These are phyloP conservation scores for Cladosporium sp. DNA, from an alignment of 2,329 filamentous ascomycete species.

Conservation along the genomic window DNA sequence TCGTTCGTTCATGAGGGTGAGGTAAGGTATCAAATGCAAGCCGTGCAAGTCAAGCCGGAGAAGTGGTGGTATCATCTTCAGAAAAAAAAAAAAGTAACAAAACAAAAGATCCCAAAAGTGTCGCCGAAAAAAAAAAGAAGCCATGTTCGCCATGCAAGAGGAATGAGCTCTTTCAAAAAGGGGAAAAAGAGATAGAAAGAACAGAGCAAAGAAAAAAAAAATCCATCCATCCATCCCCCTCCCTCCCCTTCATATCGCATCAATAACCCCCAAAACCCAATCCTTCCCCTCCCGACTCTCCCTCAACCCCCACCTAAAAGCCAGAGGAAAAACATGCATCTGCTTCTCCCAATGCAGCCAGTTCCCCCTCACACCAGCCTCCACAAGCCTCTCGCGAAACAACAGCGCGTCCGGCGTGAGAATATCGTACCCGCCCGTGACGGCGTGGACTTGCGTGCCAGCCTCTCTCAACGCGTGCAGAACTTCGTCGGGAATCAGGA, in stretches of 20 bases:
- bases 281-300: constrained; percentile 45
- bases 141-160: too few relatives aligned
- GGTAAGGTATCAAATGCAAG: too few relatives aligned
- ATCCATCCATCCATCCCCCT: background rate
- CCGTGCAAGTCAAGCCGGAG: too few relatives aligned
- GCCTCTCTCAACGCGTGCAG: constrained; percentile 35
- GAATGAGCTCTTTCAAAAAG: too few relatives aligned
- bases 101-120: too few relatives aligned
- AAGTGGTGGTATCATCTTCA: too few relatives aligned
- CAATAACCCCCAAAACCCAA: constrained; percentile 40
- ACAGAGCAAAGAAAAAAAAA: background rate
- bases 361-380: constrained; percentile 43
- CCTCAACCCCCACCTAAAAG: constrained; percentile 43
- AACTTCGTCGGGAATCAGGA: constrained; percentile 35
- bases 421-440: constrained; percentile 51
- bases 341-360: constrained; percentile 58
- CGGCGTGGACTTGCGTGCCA: constrained; percentile 47
- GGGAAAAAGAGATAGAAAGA: background rate
- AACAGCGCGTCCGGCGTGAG: constrained; percentile 48
- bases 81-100: too few relatives aligned
- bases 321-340: constrained; percentile 57
- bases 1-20: too few relatives aligned
- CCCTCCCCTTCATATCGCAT: constrained; percentile 12
- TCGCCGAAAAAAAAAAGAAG: too few relatives aligned
- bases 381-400: constrained; percentile 44